Percentiles rank a stretch among this genome's conserved stretches.
Evolutionary conservation across 805 yeast genomes (phyloP).

Genomic region (Starmerella sp.): DNA sequence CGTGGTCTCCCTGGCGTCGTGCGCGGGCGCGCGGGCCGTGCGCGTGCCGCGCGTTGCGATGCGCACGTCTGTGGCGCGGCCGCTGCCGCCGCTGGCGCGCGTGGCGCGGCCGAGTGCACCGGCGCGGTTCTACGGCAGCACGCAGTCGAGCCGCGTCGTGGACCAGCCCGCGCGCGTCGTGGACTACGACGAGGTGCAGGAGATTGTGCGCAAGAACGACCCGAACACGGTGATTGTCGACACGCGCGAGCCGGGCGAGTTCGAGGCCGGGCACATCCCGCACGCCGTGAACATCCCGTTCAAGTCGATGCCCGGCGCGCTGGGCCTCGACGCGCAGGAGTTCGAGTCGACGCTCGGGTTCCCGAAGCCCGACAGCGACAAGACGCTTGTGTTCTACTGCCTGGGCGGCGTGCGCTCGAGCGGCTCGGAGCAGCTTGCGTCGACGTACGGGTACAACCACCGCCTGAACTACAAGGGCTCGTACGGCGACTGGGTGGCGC

Average conservation of each 20-base stretch:
- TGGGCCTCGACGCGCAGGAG: slow-evolving; percentile 66
- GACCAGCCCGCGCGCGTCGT: slow-evolving; percentile 41
- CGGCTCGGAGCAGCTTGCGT: slow-evolving; percentile 84
- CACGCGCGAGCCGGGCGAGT: slow-evolving; percentile 86
- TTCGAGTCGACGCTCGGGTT: slow-evolving; percentile 74
- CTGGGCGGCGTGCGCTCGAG: slow-evolving; percentile 85
- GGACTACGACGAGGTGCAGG: slow-evolving; percentile 42
- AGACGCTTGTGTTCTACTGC: slow-evolving; percentile 80
- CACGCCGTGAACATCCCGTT: slow-evolving; percentile 78
- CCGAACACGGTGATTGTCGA: slow-evolving; percentile 57
- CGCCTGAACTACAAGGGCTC: slow-evolving; percentile 84
- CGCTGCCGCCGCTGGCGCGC: neutral
- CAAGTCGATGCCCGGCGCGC: slow-evolving; percentile 85
- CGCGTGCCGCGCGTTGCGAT: neutral
- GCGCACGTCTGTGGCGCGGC: neutral
- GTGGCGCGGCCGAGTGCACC: neutral
- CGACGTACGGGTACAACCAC: slow-evolving; percentile 73
- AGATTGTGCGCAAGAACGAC: slow-evolving; percentile 35
- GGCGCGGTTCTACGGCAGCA: slow-evolving; percentile 21
- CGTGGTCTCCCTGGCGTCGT: neutral
- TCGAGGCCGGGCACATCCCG: slow-evolving; percentile 65
- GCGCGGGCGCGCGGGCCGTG: neutral
- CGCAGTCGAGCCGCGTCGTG: slow-evolving; percentile 16
- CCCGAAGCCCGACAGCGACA: slow-evolving; percentile 58
- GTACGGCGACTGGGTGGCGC: slow-evolving; percentile 66